phyloP scores from a whole-genome alignment of 2,329 filamentous ascomycete genomes.

The Clonostachys solani region DNA sequence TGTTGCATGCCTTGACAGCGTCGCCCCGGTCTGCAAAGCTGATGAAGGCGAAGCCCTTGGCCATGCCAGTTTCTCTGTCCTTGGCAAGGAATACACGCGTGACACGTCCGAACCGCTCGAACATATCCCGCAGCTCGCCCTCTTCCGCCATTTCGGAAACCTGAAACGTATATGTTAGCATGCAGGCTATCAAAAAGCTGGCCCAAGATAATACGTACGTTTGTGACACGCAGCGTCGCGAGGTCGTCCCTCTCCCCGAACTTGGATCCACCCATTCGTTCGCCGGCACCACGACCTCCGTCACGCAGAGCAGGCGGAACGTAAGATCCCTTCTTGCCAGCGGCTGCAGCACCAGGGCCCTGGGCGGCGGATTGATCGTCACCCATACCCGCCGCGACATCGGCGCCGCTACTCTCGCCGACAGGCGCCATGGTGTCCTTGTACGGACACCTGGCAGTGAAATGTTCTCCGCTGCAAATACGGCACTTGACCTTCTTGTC shows the following conservation, averaged over 20 bases:
- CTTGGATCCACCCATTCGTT: conserved; percentile 79
- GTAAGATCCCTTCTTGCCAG: conserved; percentile 75
- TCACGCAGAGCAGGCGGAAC: conserved; percentile 88
- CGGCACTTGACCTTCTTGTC: conserved; percentile 99
- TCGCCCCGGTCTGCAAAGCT: conserved; percentile 89
- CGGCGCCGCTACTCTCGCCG: conserved; percentile 51
- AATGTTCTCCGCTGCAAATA: conserved; percentile 98
- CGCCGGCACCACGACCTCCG: conserved; percentile 56
- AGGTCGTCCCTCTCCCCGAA: conserved; percentile 92
- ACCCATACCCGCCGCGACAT: conserved; percentile 50
- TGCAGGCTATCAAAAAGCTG: background rate
- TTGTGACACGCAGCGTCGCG: conserved; percentile 94
- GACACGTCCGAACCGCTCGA: conserved; percentile 94
- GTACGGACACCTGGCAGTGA: conserved; percentile 98
- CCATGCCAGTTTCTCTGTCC: conserved; percentile 91
- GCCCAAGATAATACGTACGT: conserved; percentile 60
- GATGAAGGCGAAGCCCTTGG: conserved; percentile 99
- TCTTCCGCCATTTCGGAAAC: conserved; percentile 98
- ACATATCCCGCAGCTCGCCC: conserved; percentile 92
- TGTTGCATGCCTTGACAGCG: conserved; percentile 87
- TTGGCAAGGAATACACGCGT: conserved; percentile 97
- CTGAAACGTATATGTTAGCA: conserved; percentile 38
- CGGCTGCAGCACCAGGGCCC: conserved; percentile 46
- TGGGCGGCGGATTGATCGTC: conserved; percentile 42
- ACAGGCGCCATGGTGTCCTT: conserved; percentile 98